Evolutionary conservation across 2,329 filamentous ascomycete species (phyloP).

Genomic region (Fusarium nelsonii): DNA sequence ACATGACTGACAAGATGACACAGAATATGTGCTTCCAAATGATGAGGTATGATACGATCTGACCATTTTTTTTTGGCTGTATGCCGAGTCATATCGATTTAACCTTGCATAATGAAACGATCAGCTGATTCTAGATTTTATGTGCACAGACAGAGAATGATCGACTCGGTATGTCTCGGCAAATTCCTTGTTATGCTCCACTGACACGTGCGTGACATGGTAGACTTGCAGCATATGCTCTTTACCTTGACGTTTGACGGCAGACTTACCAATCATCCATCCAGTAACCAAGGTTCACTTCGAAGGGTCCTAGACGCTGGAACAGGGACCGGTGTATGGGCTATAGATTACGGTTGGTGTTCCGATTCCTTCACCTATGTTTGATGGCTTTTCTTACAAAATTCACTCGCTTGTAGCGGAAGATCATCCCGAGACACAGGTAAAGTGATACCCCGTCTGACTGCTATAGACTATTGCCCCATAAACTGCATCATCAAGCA

Average conservation of each 20-base stretch:
- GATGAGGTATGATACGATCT: slow-evolving; percentile 42
- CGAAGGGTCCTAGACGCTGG: slow-evolving; percentile 59
- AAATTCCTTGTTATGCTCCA: not conserved
- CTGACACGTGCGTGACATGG: slow-evolving; percentile 18
- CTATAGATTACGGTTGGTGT: slow-evolving; percentile 55
- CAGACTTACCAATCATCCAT: slow-evolving; percentile 49
- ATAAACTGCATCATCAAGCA: not conserved
- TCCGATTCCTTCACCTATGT: accelerated
- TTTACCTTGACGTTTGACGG: slow-evolving; percentile 51
- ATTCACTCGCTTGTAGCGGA: slow-evolving; percentile 30
- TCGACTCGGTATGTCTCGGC: not conserved
- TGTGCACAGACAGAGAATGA: not conserved
- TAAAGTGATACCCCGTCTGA: not conserved
- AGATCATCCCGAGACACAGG: slow-evolving; percentile 50
- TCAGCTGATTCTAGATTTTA: not conserved
- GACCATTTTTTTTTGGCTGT: no score
- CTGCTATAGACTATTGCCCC: no score
- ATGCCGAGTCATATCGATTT: no score
- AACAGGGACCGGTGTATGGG: slow-evolving; percentile 62
- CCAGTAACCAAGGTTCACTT: slow-evolving; percentile 33
- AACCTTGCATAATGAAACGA: not conserved
- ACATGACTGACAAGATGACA: not conserved
- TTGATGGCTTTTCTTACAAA: accelerated
- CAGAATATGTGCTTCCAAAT: slow-evolving; percentile 50
- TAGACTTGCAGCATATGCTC: slow-evolving; percentile 55